Evolutionary conservation across 129 eudicot species (phyloP), one percentile per base, ranked within the genome.

Genomic region (Chrysanthemum lavandulifolium): DNA sequence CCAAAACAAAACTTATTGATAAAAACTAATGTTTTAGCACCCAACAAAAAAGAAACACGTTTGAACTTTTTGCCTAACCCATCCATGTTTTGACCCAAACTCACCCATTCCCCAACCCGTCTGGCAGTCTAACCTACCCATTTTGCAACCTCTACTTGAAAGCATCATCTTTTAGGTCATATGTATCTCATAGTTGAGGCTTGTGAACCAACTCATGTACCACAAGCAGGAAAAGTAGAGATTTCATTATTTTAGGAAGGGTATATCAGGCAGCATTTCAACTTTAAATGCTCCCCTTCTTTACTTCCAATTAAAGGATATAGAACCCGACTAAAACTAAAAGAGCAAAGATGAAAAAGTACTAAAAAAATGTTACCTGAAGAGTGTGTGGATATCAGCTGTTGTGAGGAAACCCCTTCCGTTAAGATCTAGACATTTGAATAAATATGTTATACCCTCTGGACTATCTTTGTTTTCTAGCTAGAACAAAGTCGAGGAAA

Each of bases 381-480:
- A 92, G 25, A 92, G 86, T 3, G 96, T 3, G 82, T 92, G 98
- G 61, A 89, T 87, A 80, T 89, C 98, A 77, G 96, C 89, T 54
- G 98, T 92, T 67, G 96, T 89, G 9, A 92, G 91, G 79, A 57
- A 85, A 18, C 98, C 96, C 67, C 89, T 86, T 74, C 94, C 98
- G 48, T 92, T 77, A 74, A 92, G 96, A 85, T 92, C 98, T 23
- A 92, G 88, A 76, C 98, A 92, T 68, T 85, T 73, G 81, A 92
- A 92, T 68, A 92, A 68, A 67, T 92, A 92, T 21, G 98, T 92
- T 63, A 92, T 76, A 21, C 96, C 98, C 80, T 92, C 98, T 18
- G 98, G 96, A 23, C 96, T 89, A 69, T 92, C 98, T 82, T 92
- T 92, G 66, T 92, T 92, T 71, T 92, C 98, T 8, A 92, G 76